Percentiles rank a stretch among this genome's conserved stretches.
phyloP scores from a whole-genome alignment of 208 protist genomes.

The Leishmania mexicana region DNA sequence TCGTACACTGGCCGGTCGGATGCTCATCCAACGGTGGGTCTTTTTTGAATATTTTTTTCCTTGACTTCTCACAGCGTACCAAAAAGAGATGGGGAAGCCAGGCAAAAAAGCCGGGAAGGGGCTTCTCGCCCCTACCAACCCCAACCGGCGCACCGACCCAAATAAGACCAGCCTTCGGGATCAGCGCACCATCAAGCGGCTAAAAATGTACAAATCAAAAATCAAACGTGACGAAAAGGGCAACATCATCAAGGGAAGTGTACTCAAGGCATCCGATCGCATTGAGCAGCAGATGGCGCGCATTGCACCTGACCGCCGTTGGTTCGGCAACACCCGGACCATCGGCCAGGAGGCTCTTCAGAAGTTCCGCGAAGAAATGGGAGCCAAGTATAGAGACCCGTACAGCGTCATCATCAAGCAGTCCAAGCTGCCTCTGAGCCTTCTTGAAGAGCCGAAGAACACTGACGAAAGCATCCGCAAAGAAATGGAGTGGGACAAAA shows the following conservation, averaged over 20 bases:
- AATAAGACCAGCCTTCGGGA: constrained; percentile 86
- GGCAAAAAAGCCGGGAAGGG: constrained; percentile 91
- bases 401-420: constrained; percentile 98
- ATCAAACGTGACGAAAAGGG: constrained; percentile 92
- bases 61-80: neutral
- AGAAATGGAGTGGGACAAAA: constrained; percentile 95
- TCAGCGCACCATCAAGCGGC: constrained; percentile 82
- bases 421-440: constrained; percentile 97
- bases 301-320: constrained; percentile 95
- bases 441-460: constrained; percentile 91
- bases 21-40: neutral
- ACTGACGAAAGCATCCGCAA: constrained; percentile 91
- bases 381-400: constrained; percentile 95
- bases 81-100: constrained; percentile 83
- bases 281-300: constrained; percentile 90
- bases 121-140: constrained; percentile 86
- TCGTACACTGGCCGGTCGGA: neutral
- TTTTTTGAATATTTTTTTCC: constrained; percentile 9
- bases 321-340: constrained; percentile 98
- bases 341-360: constrained; percentile 97
- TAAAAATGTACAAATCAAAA: constrained; percentile 92
- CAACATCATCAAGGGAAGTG: constrained; percentile 92
- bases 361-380: constrained; percentile 96
- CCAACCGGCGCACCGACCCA: constrained; percentile 71
- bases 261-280: constrained; percentile 85